Evolutionary conservation across 2,329 filamentous ascomycete genomes (phyloP).

Genomic region (Cryphonectria parasitica): DNA sequence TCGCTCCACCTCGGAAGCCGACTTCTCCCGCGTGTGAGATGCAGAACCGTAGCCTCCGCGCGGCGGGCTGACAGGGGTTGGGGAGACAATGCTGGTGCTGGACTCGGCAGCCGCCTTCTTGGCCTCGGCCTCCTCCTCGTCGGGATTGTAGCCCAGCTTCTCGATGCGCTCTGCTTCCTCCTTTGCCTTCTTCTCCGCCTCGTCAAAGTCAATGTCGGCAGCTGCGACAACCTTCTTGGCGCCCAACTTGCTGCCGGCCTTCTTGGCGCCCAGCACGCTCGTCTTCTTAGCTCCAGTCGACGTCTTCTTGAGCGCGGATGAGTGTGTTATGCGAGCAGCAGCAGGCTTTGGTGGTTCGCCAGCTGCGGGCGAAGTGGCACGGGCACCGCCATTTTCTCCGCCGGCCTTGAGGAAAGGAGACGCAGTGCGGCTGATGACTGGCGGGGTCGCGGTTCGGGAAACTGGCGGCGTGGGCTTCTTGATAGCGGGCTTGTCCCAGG

Average conservation of each 20-base stretch:
- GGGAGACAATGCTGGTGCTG: constrained; percentile 66
- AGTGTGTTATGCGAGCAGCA: constrained; percentile 73
- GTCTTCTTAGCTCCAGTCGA: constrained; percentile 73
- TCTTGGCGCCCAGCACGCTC: constrained; percentile 85
- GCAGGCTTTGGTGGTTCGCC: constrained; percentile 55
- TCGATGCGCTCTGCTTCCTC: constrained; percentile 96
- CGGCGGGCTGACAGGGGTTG: constrained; percentile 74
- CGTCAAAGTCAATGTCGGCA: constrained; percentile 91
- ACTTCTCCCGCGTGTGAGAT: constrained; percentile 60
- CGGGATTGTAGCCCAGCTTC: constrained; percentile 92
- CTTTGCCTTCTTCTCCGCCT: constrained; percentile 94
- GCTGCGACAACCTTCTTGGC: constrained; percentile 81
- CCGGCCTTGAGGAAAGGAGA: constrained; percentile 87
- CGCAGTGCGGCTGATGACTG: constrained; percentile 75
- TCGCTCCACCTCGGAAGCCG: constrained; percentile 80
- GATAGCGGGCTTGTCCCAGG: constrained; percentile 97
- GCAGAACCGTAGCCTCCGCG: constrained; percentile 66
- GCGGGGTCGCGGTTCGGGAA: constrained; percentile 86
- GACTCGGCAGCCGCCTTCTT: constrained; percentile 48
- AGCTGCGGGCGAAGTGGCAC: constrained; percentile 77
- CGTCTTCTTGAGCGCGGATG: constrained; percentile 81
- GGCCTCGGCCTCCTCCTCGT: constrained; percentile 65
- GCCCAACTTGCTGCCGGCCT: constrained; percentile 78
- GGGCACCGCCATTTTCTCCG: constrained; percentile 67
- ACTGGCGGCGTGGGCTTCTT: constrained; percentile 94